Conservation (phyloP, 2,329 filamentous ascomycete species). For the Fonsecaea nubica region DNA sequence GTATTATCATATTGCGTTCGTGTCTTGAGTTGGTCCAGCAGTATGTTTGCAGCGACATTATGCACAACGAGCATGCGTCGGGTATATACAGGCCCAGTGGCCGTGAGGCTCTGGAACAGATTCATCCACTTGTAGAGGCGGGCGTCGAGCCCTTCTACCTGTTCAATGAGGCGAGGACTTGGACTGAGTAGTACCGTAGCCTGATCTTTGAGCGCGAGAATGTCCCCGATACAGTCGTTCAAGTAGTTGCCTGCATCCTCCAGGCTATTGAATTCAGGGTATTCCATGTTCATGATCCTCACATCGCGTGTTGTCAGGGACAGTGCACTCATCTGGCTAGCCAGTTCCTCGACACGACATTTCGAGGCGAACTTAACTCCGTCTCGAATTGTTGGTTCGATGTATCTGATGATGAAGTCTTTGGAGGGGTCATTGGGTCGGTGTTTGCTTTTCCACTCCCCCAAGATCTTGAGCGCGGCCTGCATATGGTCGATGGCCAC, state of each 20-base stretch:
- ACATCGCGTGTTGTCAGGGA: conserved; percentile 22
- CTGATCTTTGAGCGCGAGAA: conserved; percentile 20
- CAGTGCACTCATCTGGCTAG: conserved; percentile 21
- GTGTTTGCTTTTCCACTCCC: conserved; percentile 31
- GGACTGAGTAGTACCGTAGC: not conserved
- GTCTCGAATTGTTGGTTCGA: conserved; percentile 30
- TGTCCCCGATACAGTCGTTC: conserved; percentile 16
- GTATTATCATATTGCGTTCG: conserved; percentile 5
- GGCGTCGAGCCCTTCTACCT: conserved; percentile 25
- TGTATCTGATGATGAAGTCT: conserved; percentile 30
- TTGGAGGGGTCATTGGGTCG: conserved; percentile 21
- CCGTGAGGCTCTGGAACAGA: conserved; percentile 30
- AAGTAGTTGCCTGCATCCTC: conserved; percentile 27
- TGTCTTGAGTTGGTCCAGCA: conserved; percentile 25
- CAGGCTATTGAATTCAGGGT: conserved; percentile 21
- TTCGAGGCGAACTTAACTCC: conserved; percentile 24
- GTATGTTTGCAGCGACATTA: conserved; percentile 26
- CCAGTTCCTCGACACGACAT: conserved; percentile 15
- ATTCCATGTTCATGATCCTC: conserved; percentile 20
- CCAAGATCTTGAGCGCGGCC: conserved; percentile 34
- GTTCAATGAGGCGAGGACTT: conserved; percentile 15
- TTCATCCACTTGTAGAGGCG: conserved; percentile 30
- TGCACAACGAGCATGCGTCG: conserved; percentile 31
- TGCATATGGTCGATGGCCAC: conserved; percentile 31
- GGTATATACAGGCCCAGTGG: conserved; percentile 22